These are phyloP conservation scores for Didymosphaeria variabile DNA, from an alignment of 2,329 filamentous ascomycete genomes.

Conservation along the genomic window DNA sequence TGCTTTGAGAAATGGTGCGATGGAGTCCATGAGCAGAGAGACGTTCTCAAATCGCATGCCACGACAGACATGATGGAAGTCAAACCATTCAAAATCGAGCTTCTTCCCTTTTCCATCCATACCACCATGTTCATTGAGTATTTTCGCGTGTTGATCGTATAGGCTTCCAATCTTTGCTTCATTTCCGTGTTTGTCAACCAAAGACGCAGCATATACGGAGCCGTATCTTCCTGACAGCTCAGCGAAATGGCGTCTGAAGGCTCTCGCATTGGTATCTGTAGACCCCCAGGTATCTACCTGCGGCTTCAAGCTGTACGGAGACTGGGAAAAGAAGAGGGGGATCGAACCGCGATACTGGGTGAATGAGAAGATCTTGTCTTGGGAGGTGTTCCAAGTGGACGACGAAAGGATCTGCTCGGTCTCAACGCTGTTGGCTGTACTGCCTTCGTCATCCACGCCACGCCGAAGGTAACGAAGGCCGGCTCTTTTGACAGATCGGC, in stretches of 20 bases:
- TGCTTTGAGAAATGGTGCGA: constrained; percentile 72
- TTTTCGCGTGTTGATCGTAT: constrained; percentile 74
- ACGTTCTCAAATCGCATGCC: constrained; percentile 99
- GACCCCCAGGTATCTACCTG: constrained; percentile 84
- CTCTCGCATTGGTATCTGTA: constrained; percentile 76
- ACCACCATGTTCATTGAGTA: constrained; percentile 69
- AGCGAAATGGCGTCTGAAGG: constrained; percentile 82
- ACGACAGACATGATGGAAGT: constrained; percentile 90
- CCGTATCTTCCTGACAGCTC: constrained; percentile 76
- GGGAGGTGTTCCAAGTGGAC: constrained; percentile 68
- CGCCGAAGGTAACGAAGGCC: constrained; percentile 89
- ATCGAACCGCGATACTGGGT: constrained; percentile 90
- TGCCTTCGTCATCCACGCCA: constrained; percentile 88
- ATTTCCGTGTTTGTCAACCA: constrained; percentile 88
- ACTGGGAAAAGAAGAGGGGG: constrained; percentile 93
- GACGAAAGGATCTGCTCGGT: constrained; percentile 91
- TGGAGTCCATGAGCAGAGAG: constrained; percentile 74
- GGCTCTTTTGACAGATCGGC: constrained; percentile 84
- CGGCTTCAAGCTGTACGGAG: constrained; percentile 91
- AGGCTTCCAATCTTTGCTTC: constrained; percentile 81
- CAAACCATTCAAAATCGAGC: constrained; percentile 91
- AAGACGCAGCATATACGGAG: constrained; percentile 77
- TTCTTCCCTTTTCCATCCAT: constrained; percentile 57
- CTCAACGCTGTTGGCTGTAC: constrained; percentile 89
- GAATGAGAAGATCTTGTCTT: constrained; percentile 77